Evolutionary conservation across 768 basidiomycete species (phyloP), one percentile per base, ranked within the genome.

Genomic region (Hypsizygus marmoreus): DNA sequence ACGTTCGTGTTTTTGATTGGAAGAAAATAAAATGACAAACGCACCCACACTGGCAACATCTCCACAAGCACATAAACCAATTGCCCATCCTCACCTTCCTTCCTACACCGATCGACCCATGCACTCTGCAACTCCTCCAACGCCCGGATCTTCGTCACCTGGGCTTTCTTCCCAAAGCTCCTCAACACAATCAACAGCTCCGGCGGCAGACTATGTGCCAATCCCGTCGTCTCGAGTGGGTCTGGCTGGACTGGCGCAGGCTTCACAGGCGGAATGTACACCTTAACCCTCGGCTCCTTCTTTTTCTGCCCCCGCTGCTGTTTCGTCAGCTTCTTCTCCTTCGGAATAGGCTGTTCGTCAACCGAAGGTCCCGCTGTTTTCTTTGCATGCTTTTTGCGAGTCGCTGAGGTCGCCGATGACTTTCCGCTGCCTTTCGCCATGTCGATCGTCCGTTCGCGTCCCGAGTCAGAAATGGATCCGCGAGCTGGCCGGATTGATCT

Each of bases 371-470:
- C 71, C 12, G 72, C 72, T 1, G 81, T 76, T 60, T 88, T 94
- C 49, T 86, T 81, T 12, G 88, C 88, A 62, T 95, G 91, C 66
- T 97, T 98, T 75, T 95, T 97, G 49, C 94, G 82, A 7, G 95
- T 97, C 4, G 71, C 91, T 1, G 90, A 83, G 0, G 84, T 75
- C 17, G 93, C 92, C 4, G 91, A 95, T 3, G 88, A 88, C 60
- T 89, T 91, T 13, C 66, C 59, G 33, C 68, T 67, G 22, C 70
- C 66, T 49, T 73, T 75, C 40, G 63, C 69, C 73, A 75, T 75
- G 13, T 33, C 39, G n/a, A n/a, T n/a, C n/a, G n/a, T n/a, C n/a
- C n/a, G n/a, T n/a, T n/a, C n/a, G n/a, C n/a, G n/a, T n/a, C n/a
- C n/a, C n/a, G n/a, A n/a, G n/a, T n/a, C n/a, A n/a, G n/a, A n/a